Evolutionary conservation across 2,329 filamentous ascomycete species (phyloP).

Genomic region (Ambrosiella xylebori): DNA sequence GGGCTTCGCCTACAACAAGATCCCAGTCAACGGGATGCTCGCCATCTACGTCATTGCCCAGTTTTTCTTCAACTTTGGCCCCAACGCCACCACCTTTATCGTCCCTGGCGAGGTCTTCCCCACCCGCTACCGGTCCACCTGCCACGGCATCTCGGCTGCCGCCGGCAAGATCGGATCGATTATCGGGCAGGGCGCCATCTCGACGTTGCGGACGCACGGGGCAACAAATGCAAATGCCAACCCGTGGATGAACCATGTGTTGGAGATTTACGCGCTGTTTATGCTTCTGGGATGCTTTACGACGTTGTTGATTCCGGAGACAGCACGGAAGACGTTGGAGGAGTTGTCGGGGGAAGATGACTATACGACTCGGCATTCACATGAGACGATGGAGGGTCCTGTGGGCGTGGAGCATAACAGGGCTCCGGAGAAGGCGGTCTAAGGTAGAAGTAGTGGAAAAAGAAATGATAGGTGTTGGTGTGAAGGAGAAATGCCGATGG

Average conservation of each 20-base stretch:
- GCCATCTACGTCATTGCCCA: constrained; percentile 28
- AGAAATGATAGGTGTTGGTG: background rate
- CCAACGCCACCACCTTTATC: constrained; percentile 40
- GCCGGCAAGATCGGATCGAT: constrained; percentile 32
- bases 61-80: constrained; percentile 40
- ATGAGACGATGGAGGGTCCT: background rate
- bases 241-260: constrained; percentile 62
- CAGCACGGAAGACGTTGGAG: constrained; percentile 38
- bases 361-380: constrained; percentile 7
- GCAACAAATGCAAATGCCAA: constrained; percentile 22
- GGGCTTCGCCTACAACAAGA: constrained; percentile 20
- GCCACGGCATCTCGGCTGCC: constrained; percentile 39
- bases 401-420: background rate
- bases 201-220: constrained; percentile 32
- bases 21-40: constrained; percentile 34
- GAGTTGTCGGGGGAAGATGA: constrained; percentile 9
- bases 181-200: constrained; percentile 35
- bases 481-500: background rate
- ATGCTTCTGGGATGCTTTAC: constrained; percentile 58
- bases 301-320: constrained; percentile 55
- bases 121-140: constrained; percentile 38
- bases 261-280: constrained; percentile 59
- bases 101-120: constrained; percentile 40
- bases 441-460: background rate
- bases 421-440: constrained; percentile 1